Evolutionary conservation across 805 yeast genomes (phyloP).

Genomic region (Candida taoyuanica): DNA sequence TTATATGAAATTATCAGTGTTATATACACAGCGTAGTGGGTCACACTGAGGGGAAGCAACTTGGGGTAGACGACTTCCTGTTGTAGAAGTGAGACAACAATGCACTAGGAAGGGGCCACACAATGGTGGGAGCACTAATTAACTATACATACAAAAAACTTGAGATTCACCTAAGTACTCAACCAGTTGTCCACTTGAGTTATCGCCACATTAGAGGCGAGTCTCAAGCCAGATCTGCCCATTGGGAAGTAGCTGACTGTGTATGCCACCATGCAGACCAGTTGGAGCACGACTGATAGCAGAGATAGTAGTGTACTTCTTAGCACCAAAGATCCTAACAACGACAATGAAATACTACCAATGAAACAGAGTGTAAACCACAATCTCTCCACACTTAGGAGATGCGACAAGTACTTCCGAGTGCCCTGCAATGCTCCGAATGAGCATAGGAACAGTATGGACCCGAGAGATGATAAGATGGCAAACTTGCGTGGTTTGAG

Average conservation of each 20-base stretch:
- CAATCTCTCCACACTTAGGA: slow-evolving; percentile 16
- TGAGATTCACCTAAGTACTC: too few relatives aligned
- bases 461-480: slow-evolving; percentile 16
- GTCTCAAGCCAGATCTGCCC: slow-evolving; percentile 17
- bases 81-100: too few relatives aligned
- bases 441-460: slow-evolving; percentile 16
- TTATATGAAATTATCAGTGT: too few relatives aligned
- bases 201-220: slow-evolving; percentile 17
- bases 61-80: too few relatives aligned
- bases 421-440: slow-evolving; percentile 17
- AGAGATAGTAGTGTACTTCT: slow-evolving; percentile 13
- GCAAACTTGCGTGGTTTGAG: slow-evolving; percentile 20
- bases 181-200: slow-evolving; percentile 20
- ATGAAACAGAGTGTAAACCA: slow-evolving; percentile 18
- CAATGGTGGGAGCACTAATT: too few relatives aligned
- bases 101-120: too few relatives aligned
- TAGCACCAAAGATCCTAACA: slow-evolving; percentile 12
- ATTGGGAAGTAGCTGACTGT: slow-evolving; percentile 20
- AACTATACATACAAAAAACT: too few relatives aligned
- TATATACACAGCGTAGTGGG: too few relatives aligned
- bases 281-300: slow-evolving; percentile 10
- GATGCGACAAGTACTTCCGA: slow-evolving; percentile 9
- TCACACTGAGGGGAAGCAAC: too few relatives aligned
- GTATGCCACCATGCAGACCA: slow-evolving; percentile 13
- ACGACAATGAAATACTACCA: slow-evolving; percentile 10